Percentiles rank a stretch among this genome's conserved stretches.
Conservation (phyloP, 257 asterid species). For the Nyctanthes arbortristis region DNA sequence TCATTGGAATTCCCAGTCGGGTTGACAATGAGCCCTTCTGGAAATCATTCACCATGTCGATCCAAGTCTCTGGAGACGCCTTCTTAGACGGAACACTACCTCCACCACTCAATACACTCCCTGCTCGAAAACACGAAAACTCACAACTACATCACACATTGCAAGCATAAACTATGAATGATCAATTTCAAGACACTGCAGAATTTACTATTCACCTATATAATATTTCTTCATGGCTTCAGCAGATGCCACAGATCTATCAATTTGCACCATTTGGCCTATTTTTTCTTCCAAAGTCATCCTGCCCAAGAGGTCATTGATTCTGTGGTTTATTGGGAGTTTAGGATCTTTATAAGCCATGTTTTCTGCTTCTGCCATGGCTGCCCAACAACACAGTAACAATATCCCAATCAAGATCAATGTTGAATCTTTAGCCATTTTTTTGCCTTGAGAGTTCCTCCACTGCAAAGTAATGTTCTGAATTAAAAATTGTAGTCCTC, state of each 20-base stretch:
- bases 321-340: slow-evolving; percentile 44
- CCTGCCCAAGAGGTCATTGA: slow-evolving; percentile 56
- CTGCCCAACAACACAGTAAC: slow-evolving; percentile 36
- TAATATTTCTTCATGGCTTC: slow-evolving; percentile 51
- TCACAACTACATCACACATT: not conserved
- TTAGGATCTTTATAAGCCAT: slow-evolving; percentile 52
- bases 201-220: slow-evolving; percentile 31
- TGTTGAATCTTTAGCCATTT: slow-evolving; percentile 38
- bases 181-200: not conserved
- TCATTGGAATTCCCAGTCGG: slow-evolving; percentile 48
- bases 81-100: slow-evolving; percentile 36
- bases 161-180: not conserved
- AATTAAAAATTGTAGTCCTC: too few relatives aligned
- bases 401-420: slow-evolving; percentile 33
- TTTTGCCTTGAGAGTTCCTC: slow-evolving; percentile 25
- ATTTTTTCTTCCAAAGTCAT: slow-evolving; percentile 71
- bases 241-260: slow-evolving; percentile 52
- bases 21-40: slow-evolving; percentile 38
- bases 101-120: slow-evolving; percentile 46
- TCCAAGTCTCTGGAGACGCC: slow-evolving; percentile 39
- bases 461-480: not conserved
- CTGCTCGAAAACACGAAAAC: slow-evolving; percentile 1
- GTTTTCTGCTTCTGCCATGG: slow-evolving; percentile 50
- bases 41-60: slow-evolving; percentile 45
- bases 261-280: slow-evolving; percentile 79